Conservation (phyloP, 306 rosid genomes). For the Lablab purpureus region DNA sequence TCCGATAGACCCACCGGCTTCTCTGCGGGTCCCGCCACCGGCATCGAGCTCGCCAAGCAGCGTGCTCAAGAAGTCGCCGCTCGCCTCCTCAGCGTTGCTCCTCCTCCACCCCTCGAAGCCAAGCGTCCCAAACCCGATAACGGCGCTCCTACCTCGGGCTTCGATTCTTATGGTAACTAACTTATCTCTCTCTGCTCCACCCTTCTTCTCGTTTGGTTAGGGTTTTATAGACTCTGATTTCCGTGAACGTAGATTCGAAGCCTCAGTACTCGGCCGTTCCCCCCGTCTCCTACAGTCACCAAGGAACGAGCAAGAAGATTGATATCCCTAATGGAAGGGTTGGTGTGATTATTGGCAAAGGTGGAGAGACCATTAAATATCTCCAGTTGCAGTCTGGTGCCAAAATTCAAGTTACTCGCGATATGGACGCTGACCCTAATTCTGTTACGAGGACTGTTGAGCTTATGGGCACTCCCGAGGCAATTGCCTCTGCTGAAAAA, state of each 20-base stretch:
- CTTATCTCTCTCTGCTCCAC: conserved; percentile 49
- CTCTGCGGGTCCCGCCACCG: conserved; percentile 66
- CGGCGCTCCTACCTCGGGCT: conserved; percentile 59
- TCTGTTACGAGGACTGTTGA: conserved; percentile 73
- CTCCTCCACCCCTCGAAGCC: conserved; percentile 53
- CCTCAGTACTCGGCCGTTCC: conserved; percentile 51
- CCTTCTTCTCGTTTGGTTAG: not conserved
- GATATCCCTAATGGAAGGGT: conserved; percentile 92
- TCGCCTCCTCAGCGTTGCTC: conserved; percentile 63
- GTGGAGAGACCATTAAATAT: conserved; percentile 95
- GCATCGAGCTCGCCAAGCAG: conserved; percentile 87
- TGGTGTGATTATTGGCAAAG: conserved; percentile 93
- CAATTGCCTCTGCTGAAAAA: conserved; percentile 83
- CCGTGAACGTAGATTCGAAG: conserved; percentile 60
- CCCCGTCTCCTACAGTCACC: conserved; percentile 64
- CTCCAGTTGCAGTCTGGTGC: conserved; percentile 96
- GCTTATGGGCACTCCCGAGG: conserved; percentile 87
- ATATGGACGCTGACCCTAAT: conserved; percentile 83
- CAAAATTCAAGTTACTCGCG: conserved; percentile 93
- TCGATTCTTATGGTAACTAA: conserved; percentile 65
- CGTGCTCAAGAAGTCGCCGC: conserved; percentile 97
- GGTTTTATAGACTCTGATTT: not conserved
- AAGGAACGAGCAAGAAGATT: conserved; percentile 78
- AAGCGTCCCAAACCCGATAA: conserved; percentile 88
- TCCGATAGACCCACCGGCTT: conserved; percentile 67